Evolutionary conservation across 108 stramenopile species (phyloP), one percentile per base, ranked within the genome.

Genomic region (Cyclostephanos invisitatus): DNA sequence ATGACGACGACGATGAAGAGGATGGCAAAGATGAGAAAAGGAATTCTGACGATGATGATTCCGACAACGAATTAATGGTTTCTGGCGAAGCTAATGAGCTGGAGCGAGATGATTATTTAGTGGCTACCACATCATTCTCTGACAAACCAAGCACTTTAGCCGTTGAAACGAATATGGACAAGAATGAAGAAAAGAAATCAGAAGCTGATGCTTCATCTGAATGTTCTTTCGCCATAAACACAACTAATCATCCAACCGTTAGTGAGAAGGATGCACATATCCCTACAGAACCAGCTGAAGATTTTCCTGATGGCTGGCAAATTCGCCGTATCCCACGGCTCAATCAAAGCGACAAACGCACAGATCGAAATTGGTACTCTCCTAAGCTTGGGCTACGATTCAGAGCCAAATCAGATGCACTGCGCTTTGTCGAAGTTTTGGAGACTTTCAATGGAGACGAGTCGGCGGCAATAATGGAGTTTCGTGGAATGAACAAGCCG

Each of bases 1-100:
- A 94, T 55, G 91, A 92, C 56, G 87, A 91, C 22, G 91, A 90
- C 22, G 89, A 91, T 14, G 92, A 94, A 32, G 88, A 88, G 7
- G 87, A 88, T 0, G 84, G 82, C 7, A 63, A 22, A 46, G 12
- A 42, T 24, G 50, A 53, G 50, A 68, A 55, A 29, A 73, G 49
- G 24, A 37, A 37, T 38, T 7, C 59, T 60, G n/a, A 36, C 59
- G 20, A 3, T 0, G 14, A 36, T 8, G 59, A 29, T 36, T 22
- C 37, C 2, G 60, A 61, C 15, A 38, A 27, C 14, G 56, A 61
- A 0, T n/a, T 9, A 46, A 46, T 2, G 44, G 44, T 46, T 46
- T 46, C 44, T 14, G 11, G 56, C 15, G 55, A 65, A 78, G 10
- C 28, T 51, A 36, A 36, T 57, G 40, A 53, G 56, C 21, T 29